Evolutionary conservation across 2,329 filamentous ascomycete genomes (phyloP).

Genomic region (Cercospora citrullina): DNA sequence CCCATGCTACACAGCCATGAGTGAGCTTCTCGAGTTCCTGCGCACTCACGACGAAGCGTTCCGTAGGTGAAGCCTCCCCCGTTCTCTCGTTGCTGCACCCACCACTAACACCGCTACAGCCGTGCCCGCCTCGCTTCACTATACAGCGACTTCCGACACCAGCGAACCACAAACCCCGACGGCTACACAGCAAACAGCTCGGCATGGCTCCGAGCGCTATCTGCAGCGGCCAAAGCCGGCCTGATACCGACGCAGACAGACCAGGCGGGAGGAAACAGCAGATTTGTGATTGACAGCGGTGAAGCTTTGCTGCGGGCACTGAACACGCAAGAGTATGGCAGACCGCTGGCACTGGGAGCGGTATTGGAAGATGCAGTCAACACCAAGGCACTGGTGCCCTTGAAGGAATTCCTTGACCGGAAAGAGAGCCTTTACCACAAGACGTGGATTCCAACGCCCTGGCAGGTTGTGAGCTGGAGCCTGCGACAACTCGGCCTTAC

Average conservation of each 20-base stretch:
- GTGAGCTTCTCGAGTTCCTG: slow-evolving; percentile 62
- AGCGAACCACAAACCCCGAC: slow-evolving; percentile 76
- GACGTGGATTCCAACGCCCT: slow-evolving; percentile 68
- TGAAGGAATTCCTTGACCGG: slow-evolving; percentile 66
- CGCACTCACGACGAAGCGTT: slow-evolving; percentile 52
- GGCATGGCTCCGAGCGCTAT: slow-evolving; percentile 75
- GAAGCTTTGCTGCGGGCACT: slow-evolving; percentile 69
- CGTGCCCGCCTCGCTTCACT: slow-evolving; percentile 79
- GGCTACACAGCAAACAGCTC: slow-evolving; percentile 77
- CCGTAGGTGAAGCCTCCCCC: slow-evolving; percentile 42
- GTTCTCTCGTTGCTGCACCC: slow-evolving; percentile 5
- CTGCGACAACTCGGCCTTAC: slow-evolving; percentile 57
- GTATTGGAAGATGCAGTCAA: slow-evolving; percentile 75
- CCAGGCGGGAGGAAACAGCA: slow-evolving; percentile 42
- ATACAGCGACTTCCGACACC: slow-evolving; percentile 80
- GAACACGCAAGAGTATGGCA: slow-evolving; percentile 74
- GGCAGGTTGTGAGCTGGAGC: slow-evolving; percentile 72
- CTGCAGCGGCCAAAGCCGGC: slow-evolving; percentile 67
- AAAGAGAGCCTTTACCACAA: slow-evolving; percentile 71
- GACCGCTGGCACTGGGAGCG: slow-evolving; percentile 75
- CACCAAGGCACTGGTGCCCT: slow-evolving; percentile 67
- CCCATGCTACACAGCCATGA: slow-evolving; percentile 21
- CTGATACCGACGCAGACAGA: slow-evolving; percentile 49
- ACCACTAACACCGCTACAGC: slow-evolving; percentile 27
- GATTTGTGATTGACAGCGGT: slow-evolving; percentile 54